These are phyloP conservation scores for Papiliotrema fonsecae DNA, from an alignment of 1,284 basidiomycete genomes.

Conservation along the genomic window DNA sequence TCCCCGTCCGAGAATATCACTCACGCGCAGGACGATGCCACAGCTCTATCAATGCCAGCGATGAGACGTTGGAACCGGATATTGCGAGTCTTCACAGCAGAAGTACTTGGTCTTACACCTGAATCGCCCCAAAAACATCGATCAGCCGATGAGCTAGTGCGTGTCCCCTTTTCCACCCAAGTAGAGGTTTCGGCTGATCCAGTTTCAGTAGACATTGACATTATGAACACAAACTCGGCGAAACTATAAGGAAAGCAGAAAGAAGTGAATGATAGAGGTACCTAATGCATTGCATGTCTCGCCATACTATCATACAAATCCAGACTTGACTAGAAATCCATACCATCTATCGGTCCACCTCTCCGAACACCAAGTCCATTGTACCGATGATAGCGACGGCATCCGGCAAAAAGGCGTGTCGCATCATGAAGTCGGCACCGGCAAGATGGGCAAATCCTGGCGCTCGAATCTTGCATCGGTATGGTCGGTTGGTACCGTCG, in stretches of 20 bases:
- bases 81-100: slow-evolving; percentile 78
- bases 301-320: slow-evolving; percentile 8
- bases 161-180: background rate
- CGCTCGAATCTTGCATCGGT: slow-evolving; percentile 89
- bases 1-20: background rate
- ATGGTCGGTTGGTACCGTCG: slow-evolving; percentile 86
- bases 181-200: background rate
- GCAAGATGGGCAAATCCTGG: slow-evolving; percentile 90
- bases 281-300: slow-evolving; percentile 6
- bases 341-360: slow-evolving; percentile 50
- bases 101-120: slow-evolving; percentile 70
- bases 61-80: slow-evolving; percentile 87
- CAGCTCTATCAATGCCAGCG: slow-evolving; percentile 77
- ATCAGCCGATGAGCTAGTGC: slow-evolving; percentile 9
- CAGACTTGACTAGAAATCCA: slow-evolving; percentile 4
- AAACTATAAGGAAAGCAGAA: too few relatives aligned
- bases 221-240: background rate
- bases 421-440: slow-evolving; percentile 85
- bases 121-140: slow-evolving; percentile 4
- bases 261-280: background rate
- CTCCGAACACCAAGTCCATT: slow-evolving; percentile 78
- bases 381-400: slow-evolving; percentile 91
- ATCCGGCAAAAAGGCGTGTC: slow-evolving; percentile 81
- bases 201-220: background rate
- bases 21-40: slow-evolving; percentile 69